Conservation (phyloP, 768 basidiomycete genomes). For the Sporobolomyces roseus region DNA sequence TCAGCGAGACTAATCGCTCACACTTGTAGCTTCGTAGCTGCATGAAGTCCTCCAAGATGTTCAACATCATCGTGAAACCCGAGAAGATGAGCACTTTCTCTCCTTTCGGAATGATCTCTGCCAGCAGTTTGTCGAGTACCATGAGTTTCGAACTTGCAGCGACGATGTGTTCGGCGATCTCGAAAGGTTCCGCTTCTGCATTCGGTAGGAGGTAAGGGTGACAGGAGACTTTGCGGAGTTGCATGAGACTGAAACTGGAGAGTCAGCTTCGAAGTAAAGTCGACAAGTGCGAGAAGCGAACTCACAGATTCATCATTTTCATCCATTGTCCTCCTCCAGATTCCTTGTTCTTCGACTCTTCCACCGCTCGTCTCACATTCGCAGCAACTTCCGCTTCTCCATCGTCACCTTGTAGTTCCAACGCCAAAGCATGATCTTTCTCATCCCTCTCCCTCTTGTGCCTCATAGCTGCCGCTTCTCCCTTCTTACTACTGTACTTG, state of each 20-base stretch:
- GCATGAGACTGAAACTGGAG: constrained; percentile 4
- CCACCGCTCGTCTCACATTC: constrained; percentile 44
- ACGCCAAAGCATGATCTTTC: too few species aligned
- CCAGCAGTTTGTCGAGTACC: constrained; percentile 60
- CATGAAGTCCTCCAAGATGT: constrained; percentile 66
- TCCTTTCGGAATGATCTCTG: constrained; percentile 58
- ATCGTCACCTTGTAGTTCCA: neutral
- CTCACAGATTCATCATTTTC: neutral
- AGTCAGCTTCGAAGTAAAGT: neutral
- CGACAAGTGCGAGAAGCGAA: neutral
- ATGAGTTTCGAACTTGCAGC: constrained; percentile 60
- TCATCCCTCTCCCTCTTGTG: too few species aligned
- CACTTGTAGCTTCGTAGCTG: constrained; percentile 59
- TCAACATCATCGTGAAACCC: constrained; percentile 60
- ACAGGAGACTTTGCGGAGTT: constrained; percentile 21
- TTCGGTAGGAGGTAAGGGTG: constrained; percentile 59
- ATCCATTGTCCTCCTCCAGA: neutral
- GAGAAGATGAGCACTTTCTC: constrained; percentile 68
- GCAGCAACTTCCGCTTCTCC: neutral
- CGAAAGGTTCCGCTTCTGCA: constrained; percentile 56
- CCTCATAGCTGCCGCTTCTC: too few species aligned
- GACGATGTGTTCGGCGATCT: constrained; percentile 59
- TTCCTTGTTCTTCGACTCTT: neutral
- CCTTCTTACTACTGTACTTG: too few species aligned
- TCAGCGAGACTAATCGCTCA: constrained; percentile 54